Base-by-base conservation (phyloP, 208 protist species). In the Leishmania amazonensis region DNA sequence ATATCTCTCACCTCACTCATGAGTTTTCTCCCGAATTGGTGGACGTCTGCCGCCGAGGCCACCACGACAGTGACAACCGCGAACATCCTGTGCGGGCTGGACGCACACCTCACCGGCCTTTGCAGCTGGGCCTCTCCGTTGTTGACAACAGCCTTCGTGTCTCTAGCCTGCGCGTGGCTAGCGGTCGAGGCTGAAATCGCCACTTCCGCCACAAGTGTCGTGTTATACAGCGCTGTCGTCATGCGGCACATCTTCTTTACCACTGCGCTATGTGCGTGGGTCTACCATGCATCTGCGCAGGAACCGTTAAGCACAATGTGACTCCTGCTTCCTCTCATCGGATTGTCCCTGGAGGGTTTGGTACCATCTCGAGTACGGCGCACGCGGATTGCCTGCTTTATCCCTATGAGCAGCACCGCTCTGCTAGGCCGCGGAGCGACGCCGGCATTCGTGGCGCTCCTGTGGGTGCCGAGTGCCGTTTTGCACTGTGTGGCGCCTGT, bases 71-170 rank as follows among this genome's bases (percentile, higher is more conserved):
- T 53, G 51, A 9, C 81, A 35, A 65, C 57, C 49, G 65, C 54
- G 5, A 77, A 80, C 70, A 42, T 80, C 38, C n/a, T 77, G n/a
- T 81, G 67, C 57, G 81, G 80, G 75, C 45, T 80, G 17, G 54
- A 79, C 45, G 54, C 81, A n/a, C 81, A 71, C 24, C 51, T 64
- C n/a, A 79, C 67, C 9, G 75, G 75, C 51, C 81, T 79, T n/a
- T 80, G 75, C 67, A 54, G 15, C 21, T 80, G 75, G 76, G 42
- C 81, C 28, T 76, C 81, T 9, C 38, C 70, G 3, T 77, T 58
- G 28, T 72, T 73, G 51, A 80, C 68, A 31, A n/a, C 24, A 58
- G 13, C 54, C 31, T 80, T 84, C 58, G 58, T 80, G 42, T 53
- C 28, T 38, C 42, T 84, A 9, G 45, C 62, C 49, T 80, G 71